Evolutionary conservation across 1,284 basidiomycete species (phyloP), one percentile per base, ranked within the genome.

Genomic region (Butyriboletus appendiculatus): DNA sequence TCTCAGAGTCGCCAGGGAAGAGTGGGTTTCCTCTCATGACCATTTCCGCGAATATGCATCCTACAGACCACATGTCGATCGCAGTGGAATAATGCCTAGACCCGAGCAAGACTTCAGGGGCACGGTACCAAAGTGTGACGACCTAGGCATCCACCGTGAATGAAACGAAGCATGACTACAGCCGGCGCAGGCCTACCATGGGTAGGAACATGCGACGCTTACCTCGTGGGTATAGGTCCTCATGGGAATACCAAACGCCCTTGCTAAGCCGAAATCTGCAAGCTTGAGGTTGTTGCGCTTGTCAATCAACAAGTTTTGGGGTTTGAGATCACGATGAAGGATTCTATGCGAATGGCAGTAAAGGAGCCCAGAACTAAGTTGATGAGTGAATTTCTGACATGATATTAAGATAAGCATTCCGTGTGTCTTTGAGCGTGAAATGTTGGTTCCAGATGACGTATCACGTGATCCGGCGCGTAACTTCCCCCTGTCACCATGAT

Each of bases 31-130:
- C 88, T 58, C 83, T 79, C 81, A 92, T 86, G 51, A 91, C 85
- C 94, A 96, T 96, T 74, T 96, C 94, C 9, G 94, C 94, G 62
- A 92, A 90, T 67, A 96, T 96, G 64, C 92, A 94, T 2, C 96
- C 96, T 24, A 98, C 95, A 44, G 92, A 95, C 96, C 96, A 99
- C 85, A 98, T 96, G 74, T 99, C 97, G 66, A 98, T 94, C 30
- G 92, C 90, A 2, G 97, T 99, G 20, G 91, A 90, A 75, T 99
- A 99, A 69, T 98, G 95, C 52, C 96, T 86, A 10, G 93, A 93
- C 24, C 97, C 97, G 2, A 99, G 85, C 26, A 99, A 80, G 18
- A 99, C 96, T 69, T 98, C 96, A 1, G 97, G 96, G 1, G 96
- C 94, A 52, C 96, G 89, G 72, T 99, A 99, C 96, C 96, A 99